A percentile compares a stretch with the other conserved stretches of the same genome.
Conservation (phyloP, 306 rosid genomes). For the Lathyrus tuberosus region DNA sequence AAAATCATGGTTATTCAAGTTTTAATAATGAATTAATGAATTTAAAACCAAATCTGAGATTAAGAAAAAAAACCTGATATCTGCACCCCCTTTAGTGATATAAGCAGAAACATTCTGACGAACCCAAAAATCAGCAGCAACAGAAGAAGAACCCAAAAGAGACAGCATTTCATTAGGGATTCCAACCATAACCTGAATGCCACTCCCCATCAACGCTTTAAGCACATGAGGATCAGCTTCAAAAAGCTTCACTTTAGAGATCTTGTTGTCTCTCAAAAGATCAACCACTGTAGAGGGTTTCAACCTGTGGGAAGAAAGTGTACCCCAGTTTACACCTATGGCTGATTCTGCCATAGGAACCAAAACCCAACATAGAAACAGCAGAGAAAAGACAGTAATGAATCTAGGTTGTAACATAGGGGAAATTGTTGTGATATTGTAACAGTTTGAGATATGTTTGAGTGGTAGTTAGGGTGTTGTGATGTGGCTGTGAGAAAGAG, state of each 20-base stretch:
- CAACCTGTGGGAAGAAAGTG: constrained; percentile 67
- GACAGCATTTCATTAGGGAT: constrained; percentile 86
- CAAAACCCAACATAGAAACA: constrained; percentile 39
- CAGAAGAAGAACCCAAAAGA: constrained; percentile 60
- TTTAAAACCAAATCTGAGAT: constrained; percentile 25
- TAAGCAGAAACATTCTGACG: constrained; percentile 73
- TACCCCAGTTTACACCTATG: constrained; percentile 92
- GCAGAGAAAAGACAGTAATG: constrained; percentile 7
- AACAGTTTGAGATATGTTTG: background rate
- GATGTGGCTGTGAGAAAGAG: background rate
- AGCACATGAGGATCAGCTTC: constrained; percentile 73
- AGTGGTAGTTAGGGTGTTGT: background rate
- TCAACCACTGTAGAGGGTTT: constrained; percentile 78
- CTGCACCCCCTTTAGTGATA: constrained; percentile 71
- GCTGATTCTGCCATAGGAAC: constrained; percentile 62
- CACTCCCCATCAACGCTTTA: constrained; percentile 65
- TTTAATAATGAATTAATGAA: background rate
- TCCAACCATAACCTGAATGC: constrained; percentile 86
- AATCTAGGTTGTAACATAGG: constrained; percentile 54
- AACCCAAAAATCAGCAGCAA: constrained; percentile 81
- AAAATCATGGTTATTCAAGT: constrained; percentile 5
- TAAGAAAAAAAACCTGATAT: constrained; percentile 63
- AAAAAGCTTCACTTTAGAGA: constrained; percentile 81
- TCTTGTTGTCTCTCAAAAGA: constrained; percentile 68
- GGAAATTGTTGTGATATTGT: constrained; percentile 17